phyloP scores from a whole-genome alignment of 1,139 yeast species.

The Casaregolazyma lundiana region DNA sequence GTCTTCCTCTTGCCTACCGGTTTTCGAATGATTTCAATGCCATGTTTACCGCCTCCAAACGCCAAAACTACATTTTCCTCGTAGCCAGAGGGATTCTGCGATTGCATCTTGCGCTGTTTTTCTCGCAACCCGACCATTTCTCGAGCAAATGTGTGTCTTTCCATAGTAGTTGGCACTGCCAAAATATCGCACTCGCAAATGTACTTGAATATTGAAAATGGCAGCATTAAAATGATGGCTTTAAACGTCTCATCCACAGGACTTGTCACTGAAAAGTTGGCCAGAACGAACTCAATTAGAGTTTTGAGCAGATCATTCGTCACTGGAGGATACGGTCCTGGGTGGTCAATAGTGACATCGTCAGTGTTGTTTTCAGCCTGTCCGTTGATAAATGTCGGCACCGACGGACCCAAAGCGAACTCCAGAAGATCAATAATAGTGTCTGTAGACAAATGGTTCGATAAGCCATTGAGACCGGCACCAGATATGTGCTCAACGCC shows the following conservation, averaged over 20 bases:
- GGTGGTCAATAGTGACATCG: constrained; percentile 20
- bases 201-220: constrained; percentile 29
- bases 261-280: constrained; percentile 20
- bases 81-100: constrained; percentile 14
- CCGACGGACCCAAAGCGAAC: constrained; percentile 22
- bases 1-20: constrained; percentile 29
- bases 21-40: constrained; percentile 33
- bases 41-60: constrained; percentile 34
- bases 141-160: constrained; percentile 31
- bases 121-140: constrained; percentile 26
- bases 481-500: constrained; percentile 29
- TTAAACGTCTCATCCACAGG: constrained; percentile 21
- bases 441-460: constrained; percentile 21
- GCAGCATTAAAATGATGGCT: constrained; percentile 24
- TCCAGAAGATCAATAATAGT: constrained; percentile 23
- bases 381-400: neutral
- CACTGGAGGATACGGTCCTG: constrained; percentile 35
- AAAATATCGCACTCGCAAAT: constrained; percentile 29
- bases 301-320: constrained; percentile 26
- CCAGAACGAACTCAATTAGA: constrained; percentile 25
- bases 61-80: constrained; percentile 35
- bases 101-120: constrained; percentile 18
- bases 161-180: constrained; percentile 28
- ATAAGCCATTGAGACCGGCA: constrained; percentile 25
- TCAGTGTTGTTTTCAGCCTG: constrained; percentile 12